Base-by-base conservation (phyloP, 1,284 basidiomycete species). In the Fomitopsis betulina region DNA sequence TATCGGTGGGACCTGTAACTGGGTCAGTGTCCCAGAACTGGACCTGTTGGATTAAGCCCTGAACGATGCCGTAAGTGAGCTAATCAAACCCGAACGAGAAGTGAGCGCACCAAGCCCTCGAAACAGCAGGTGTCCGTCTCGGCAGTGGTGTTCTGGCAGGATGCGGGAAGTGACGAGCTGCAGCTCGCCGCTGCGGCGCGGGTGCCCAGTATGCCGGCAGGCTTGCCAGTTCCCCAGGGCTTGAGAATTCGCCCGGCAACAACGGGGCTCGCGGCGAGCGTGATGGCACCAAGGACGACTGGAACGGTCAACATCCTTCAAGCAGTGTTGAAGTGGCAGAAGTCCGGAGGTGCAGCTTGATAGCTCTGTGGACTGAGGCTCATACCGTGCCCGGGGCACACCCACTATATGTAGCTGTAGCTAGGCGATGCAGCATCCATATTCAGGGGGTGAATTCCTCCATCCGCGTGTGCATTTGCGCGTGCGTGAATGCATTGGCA, bases 1-100 rank as follows among this genome's bases (percentile, higher is more conserved):
- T 87, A 67, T 87, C 65, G 9, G 65, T 67, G 19, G 90, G 87
- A 2, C 87, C 87, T 27, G 83, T 85, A 0, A 81, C 72, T 0
- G 89, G 85, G 56, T 81, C 40, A 4, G 69, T 70, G 58, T 71
- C 68, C 70, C 69, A 70, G 58, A 72, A 72, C 68, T 73, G 23
- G 45, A 27, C 32, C 21, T 37, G 35, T 37, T 37, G 35, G 35
- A 37, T 37, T 17, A 37, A 21, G 21, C 38, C 35, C 42, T 7
- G 23, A 49, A 59, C 2, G 45, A 38, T 30, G 57, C 30, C 63
- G 49, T 45, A 21, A 17, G 33, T 3, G 1, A 23, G 23, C 45
- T 15, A 23, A 2, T 21, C 9, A 32, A 30, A 21, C 19, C 21
- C 19, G 27, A 8, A 38, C 54, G 37, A 38, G 17, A 17, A 17